A percentile compares a stretch with the other conserved stretches of the same genome.
Conservation (phyloP, 2,329 filamentous ascomycete genomes). For the Neopestalotiopsis rosae region DNA sequence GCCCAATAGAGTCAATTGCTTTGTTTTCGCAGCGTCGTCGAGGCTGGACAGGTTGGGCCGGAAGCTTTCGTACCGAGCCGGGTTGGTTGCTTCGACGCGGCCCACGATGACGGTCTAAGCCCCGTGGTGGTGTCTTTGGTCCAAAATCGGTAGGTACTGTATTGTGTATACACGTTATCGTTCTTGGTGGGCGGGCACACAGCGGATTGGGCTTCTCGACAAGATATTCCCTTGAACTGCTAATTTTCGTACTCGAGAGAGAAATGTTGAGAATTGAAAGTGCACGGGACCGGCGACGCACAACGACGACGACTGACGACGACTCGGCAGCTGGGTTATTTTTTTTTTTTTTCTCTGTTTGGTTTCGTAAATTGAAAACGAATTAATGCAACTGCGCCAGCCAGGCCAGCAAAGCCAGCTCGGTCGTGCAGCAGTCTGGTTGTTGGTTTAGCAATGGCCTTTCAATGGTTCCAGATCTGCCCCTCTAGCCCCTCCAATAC, state of each 20-base stretch:
- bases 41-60: not conserved
- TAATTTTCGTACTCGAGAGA: not conserved
- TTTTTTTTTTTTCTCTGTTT: not conserved
- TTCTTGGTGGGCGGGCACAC: not conserved
- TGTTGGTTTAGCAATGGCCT: constrained; percentile 9
- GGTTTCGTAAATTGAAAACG: not conserved
- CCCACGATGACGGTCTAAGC: constrained; percentile 2
- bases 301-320: too few relatives aligned
- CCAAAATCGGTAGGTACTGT: not conserved
- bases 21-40: not conserved
- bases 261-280: not conserved
- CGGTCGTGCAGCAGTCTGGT: not conserved
- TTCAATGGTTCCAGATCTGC: constrained; percentile 9
- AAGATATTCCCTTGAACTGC: not conserved
- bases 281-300: not conserved
- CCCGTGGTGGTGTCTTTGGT: not conserved
- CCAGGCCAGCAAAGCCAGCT: too few relatives aligned
- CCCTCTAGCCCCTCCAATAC: constrained; percentile 6
- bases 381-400: constrained; percentile 1
- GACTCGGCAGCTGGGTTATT: too few relatives aligned
- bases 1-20: not conserved
- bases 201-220: not conserved
- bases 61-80: constrained; percentile 3
- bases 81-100: not conserved
- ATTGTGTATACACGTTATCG: not conserved